Evolutionary conservation across 1,284 basidiomycete genomes (phyloP), one percentile per base, ranked within the genome.

Genomic region (Cronartium quercuum): DNA sequence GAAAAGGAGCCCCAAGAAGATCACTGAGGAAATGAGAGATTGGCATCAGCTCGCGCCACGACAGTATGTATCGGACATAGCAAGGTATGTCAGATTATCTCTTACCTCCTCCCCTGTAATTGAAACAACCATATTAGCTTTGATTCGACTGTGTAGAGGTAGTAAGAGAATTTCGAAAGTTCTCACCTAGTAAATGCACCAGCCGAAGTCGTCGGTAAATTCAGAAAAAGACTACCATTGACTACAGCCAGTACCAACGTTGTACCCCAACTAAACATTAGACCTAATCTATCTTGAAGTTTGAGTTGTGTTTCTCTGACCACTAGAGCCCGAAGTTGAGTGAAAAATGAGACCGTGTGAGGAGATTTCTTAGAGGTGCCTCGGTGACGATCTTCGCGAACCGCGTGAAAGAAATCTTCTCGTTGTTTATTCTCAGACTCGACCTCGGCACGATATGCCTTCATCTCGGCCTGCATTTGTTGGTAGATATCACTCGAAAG

Each of bases 261-360:
- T 44, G 80, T 80, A 6, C 13, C n/a, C 71, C 71, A 75, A 35
- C 65, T 41, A n/a, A 67, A 75, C 80, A 86, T 85, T 65, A 94
- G 83, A 80, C 91, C 90, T 82, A 94, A 91, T 76, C 85, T 86
- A 83, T 95, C 91, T 82, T 94, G 92, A 76, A 92, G 82, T 73
- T 87, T 85, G 82, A 89, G 87, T 78, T 88, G 64, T 5, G 67
- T 6, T 35, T 75, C 71, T 51, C 71, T 64, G 51, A 75, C 60
- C 13, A 75, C 44, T 35, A 75, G 24, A 29, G 65, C 51, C 37
- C 44, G 75, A 24, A 92, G 87, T 81, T 94, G 92, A 2, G 87
- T 86, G 55, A 83, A 81, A 82, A 91, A 92, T 1, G 90, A 88
- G 12, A 93, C 87, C 3, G 91, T 94, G 83, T 94, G 95, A 2